Conservation (phyloP, 1,284 basidiomycete species). For the Neolentinus lepideus region DNA sequence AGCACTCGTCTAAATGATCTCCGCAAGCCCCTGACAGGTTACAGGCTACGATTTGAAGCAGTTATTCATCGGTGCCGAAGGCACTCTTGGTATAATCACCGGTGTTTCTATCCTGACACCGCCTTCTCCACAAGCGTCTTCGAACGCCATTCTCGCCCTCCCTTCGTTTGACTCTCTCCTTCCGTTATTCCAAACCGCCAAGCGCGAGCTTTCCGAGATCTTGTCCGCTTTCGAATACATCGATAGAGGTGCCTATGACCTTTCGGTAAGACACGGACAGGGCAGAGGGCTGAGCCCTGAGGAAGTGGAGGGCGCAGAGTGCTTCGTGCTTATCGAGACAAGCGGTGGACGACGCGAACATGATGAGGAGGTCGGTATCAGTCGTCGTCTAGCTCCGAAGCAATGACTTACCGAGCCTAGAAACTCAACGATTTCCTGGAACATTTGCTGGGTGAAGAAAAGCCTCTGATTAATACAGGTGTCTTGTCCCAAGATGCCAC, state of each 20-base stretch:
- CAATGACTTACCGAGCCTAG: slow-evolving; percentile 30
- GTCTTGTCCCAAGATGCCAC: slow-evolving; percentile 90
- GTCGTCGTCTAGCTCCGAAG: not conserved
- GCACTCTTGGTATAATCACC: slow-evolving; percentile 93
- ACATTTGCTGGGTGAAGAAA: slow-evolving; percentile 67
- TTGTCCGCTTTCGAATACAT: slow-evolving; percentile 98
- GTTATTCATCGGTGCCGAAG: slow-evolving; percentile 96
- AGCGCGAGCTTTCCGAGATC: slow-evolving; percentile 86
- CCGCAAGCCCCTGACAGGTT: not conserved
- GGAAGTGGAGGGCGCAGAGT: slow-evolving; percentile 71
- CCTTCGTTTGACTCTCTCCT: slow-evolving; percentile 70
- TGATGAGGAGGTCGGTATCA: slow-evolving; percentile 76
- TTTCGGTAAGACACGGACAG: slow-evolving; percentile 75
- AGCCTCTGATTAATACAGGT: slow-evolving; percentile 81
- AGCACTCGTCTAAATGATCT: slow-evolving; percentile 12
- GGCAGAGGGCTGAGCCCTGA: slow-evolving; percentile 59
- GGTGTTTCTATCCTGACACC: slow-evolving; percentile 96
- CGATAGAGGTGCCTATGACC: slow-evolving; percentile 82
- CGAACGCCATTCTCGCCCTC: slow-evolving; percentile 71
- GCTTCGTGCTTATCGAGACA: slow-evolving; percentile 93
- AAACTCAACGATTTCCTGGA: slow-evolving; percentile 87
- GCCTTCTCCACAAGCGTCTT: slow-evolving; percentile 77
- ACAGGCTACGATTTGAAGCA: slow-evolving; percentile 98
- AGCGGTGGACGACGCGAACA: slow-evolving; percentile 92
- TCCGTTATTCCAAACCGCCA: slow-evolving; percentile 63